These are phyloP conservation scores for Musa troglodytarum DNA, from an alignment of 176 grass and related monocot species.

Conservation along the genomic window DNA sequence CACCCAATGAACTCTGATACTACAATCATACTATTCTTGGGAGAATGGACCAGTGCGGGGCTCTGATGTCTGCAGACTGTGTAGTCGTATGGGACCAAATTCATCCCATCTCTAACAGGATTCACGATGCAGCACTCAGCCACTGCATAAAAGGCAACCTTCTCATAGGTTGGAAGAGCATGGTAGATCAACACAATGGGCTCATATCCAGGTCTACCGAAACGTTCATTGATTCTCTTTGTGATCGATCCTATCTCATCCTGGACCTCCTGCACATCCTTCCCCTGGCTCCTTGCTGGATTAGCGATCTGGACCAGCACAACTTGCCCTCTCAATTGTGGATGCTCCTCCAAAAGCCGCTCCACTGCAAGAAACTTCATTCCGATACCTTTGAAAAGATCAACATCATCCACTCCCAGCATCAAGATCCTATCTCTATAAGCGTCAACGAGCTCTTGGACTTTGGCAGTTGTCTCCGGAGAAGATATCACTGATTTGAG, in stretches of 20 bases:
- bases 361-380: constrained; percentile 56
- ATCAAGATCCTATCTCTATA: constrained; percentile 33
- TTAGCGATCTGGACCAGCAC: constrained; percentile 52
- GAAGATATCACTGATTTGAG: constrained; percentile 29
- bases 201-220: constrained; percentile 29
- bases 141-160: constrained; percentile 44
- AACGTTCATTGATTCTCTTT: constrained; percentile 39
- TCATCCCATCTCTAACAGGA: constrained; percentile 49
- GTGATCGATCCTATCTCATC: constrained; percentile 32
- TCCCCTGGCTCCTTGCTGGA: constrained; percentile 36
- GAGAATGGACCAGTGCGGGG: neutral
- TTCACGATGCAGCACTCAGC: constrained; percentile 55
- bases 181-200: constrained; percentile 41
- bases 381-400: constrained; percentile 59
- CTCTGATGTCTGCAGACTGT: constrained; percentile 41
- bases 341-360: constrained; percentile 30
- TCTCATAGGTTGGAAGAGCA: constrained; percentile 36
- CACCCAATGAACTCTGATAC: constrained; percentile 62
- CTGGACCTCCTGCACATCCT: constrained; percentile 37
- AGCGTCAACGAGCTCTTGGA: constrained; percentile 31
- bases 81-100: constrained; percentile 45
- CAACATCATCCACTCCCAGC: constrained; percentile 47
- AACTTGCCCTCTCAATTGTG: constrained; percentile 22
- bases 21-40: constrained; percentile 37
- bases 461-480: constrained; percentile 28